phyloP scores from a whole-genome alignment of 2,329 filamentous ascomycete genomes.

The Monilinia fructicola region DNA sequence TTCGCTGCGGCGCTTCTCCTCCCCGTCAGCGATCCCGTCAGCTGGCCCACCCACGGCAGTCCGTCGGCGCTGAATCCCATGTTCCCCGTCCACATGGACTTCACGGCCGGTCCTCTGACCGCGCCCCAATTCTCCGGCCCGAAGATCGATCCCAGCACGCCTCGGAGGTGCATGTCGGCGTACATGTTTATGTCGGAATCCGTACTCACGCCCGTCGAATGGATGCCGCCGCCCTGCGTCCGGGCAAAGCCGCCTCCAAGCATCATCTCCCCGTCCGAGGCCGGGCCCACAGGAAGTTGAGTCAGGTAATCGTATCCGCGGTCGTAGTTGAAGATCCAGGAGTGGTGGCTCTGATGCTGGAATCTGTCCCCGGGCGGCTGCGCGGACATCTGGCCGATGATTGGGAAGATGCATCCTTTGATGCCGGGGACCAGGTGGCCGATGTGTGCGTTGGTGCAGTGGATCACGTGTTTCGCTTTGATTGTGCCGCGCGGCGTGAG shows the following conservation, averaged over 20 bases:
- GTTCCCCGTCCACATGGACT: constrained; percentile 36
- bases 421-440: constrained; percentile 56
- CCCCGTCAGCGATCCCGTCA: background rate
- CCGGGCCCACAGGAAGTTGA: constrained; percentile 1
- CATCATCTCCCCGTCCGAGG: constrained; percentile 13
- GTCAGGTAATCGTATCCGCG: constrained; percentile 16
- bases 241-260: constrained; percentile 10
- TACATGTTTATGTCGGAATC: constrained; percentile 11
- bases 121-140: constrained; percentile 49
- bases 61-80: constrained; percentile 19
- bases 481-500: constrained; percentile 56
- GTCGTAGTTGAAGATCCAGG: constrained; percentile 20
- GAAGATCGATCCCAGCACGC: background rate
- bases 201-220: background rate
- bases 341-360: constrained; percentile 16
- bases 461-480: constrained; percentile 54
- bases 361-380: constrained; percentile 11
- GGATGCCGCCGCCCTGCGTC: background rate
- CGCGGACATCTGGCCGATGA: constrained; percentile 42
- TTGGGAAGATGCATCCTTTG: constrained; percentile 57
- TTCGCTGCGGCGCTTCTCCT: background rate
- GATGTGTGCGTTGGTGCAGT: constrained; percentile 69
- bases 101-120: constrained; percentile 41
- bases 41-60: constrained; percentile 1
- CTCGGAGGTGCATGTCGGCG: constrained; percentile 7